These are phyloP conservation scores for Erythrophleum fordii DNA, from an alignment of 306 rosid species.

Conservation along the genomic window DNA sequence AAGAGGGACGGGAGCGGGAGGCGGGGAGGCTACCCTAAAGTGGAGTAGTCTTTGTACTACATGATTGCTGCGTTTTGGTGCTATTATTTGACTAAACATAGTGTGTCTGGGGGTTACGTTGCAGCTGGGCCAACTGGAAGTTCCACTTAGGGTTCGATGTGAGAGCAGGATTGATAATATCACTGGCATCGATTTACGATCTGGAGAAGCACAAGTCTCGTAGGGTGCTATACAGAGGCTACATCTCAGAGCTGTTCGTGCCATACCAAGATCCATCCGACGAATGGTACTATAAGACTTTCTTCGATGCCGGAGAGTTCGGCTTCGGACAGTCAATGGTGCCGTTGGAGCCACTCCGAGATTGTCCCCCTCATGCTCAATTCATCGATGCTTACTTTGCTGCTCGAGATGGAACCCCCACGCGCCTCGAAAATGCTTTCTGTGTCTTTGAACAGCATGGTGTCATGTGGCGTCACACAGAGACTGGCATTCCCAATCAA, in stretches of 20 bases:
- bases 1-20: too few species aligned
- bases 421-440: conserved; percentile 39
- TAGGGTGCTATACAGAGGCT: conserved; percentile 44
- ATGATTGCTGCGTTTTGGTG: too few species aligned
- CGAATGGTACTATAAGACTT: conserved; percentile 52
- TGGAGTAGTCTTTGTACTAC: too few species aligned
- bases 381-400: conserved; percentile 33
- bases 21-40: too few species aligned
- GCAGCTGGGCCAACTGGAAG: conserved; percentile 55
- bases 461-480: conserved; percentile 51
- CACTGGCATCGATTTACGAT: conserved; percentile 48
- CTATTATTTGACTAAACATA: background rate
- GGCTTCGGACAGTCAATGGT: conserved; percentile 48
- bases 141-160: conserved; percentile 43
- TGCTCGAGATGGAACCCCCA: conserved; percentile 20
- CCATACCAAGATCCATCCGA: conserved; percentile 51
- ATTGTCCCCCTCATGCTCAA: conserved; percentile 45
- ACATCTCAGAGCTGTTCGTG: conserved; percentile 43
- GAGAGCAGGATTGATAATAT: conserved; percentile 37
- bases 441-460: conserved; percentile 50
- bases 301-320: conserved; percentile 49
- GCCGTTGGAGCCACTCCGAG: conserved; percentile 38
- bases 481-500: conserved; percentile 37
- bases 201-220: conserved; percentile 39
- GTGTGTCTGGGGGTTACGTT: background rate